Base-by-base conservation (phyloP, 1,139 yeast genomes). In the Diutina scorzettiae region DNA sequence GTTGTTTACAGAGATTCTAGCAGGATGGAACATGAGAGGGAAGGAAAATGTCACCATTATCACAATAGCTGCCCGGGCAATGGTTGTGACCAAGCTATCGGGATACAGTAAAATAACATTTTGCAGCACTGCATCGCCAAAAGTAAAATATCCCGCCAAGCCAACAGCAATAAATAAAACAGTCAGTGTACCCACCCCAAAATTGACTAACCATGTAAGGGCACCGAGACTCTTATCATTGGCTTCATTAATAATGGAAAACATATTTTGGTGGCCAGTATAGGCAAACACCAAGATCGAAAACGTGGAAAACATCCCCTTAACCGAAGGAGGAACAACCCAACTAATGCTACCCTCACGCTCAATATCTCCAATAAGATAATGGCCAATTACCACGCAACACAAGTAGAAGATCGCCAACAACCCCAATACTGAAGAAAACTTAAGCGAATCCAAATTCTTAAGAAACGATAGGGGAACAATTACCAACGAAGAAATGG, bases 1-100 rank as follows among this genome's bases (percentile, higher is more conserved):
- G 58, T 89, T 86, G 57, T 85, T 82, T 27, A 81, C 66, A 1
- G 96, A 84, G 24, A 85, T 79, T 45, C 98, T 68, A 41, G 95
- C 84, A 1, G 98, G 98, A 57, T 89, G 95, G 54, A 86, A 75
- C 81, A 89, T 83, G 50, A 91, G 69, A 17, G 98, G 98, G 63
- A 81, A 91, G 6, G 95, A 83, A 48, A 91, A 73, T 11, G 84
- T 63, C 34, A 93, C 94, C 81, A 91, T 78, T 36, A 83, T 64
- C 1, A 84, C 93, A 47, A 91, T 74, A 31, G 87, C 75, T 18
- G 77, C 65, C 47, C 91, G 74, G 9, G 94, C 97, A 41, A 85
- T 53, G 9, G 75, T 71, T 4, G 84, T 69, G 40, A 71, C 53
- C 42, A 68, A 52, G 37, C 67, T 69, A 4, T 63, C 60, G 34